Conservation (phyloP, 1,284 basidiomycete species). For the Neotropicomus parvogracilis region DNA sequence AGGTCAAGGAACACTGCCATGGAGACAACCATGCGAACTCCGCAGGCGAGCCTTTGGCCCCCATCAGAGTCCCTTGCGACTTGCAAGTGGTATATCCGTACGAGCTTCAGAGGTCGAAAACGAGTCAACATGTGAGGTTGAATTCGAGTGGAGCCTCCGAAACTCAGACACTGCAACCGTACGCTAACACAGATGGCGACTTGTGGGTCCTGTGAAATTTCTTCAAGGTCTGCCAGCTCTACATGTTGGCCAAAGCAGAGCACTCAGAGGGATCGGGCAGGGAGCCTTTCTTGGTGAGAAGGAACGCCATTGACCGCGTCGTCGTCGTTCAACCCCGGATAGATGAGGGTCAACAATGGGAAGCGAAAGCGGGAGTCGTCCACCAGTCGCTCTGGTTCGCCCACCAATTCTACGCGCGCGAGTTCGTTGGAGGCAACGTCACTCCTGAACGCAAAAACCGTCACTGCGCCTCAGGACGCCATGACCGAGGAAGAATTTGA, state of each 20-base stretch:
- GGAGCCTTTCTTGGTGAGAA: constrained; percentile 36
- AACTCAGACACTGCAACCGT: too few species aligned
- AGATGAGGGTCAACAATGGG: constrained; percentile 17
- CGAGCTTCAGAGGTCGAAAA: too few species aligned
- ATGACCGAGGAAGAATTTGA: constrained; percentile 70
- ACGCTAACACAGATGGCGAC: constrained; percentile 2
- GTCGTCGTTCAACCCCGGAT: constrained; percentile 17
- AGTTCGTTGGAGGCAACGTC: constrained; percentile 13
- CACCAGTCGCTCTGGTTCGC: constrained; percentile 16
- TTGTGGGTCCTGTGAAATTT: constrained; percentile 7
- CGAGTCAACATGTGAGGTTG: too few species aligned
- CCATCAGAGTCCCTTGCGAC: too few species aligned
- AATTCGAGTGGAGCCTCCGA: too few species aligned
- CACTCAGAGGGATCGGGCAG: constrained; percentile 6
- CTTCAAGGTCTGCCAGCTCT: constrained; percentile 1
- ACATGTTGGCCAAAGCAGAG: constrained; percentile 22
- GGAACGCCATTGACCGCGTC: constrained; percentile 44
- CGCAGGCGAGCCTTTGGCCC: too few species aligned
- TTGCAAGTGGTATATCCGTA: too few species aligned
- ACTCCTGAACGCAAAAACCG: constrained; percentile 5
- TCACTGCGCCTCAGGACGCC: constrained; percentile 6
- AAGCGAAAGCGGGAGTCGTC: constrained; percentile 35
- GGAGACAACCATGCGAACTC: too few species aligned
- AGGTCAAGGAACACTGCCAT: too few species aligned
- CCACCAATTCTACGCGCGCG: constrained; percentile 17